Evolutionary conservation across 495 filamentous ascomycete genomes (phyloP).

Genomic region (Tuber umbilicatum): DNA sequence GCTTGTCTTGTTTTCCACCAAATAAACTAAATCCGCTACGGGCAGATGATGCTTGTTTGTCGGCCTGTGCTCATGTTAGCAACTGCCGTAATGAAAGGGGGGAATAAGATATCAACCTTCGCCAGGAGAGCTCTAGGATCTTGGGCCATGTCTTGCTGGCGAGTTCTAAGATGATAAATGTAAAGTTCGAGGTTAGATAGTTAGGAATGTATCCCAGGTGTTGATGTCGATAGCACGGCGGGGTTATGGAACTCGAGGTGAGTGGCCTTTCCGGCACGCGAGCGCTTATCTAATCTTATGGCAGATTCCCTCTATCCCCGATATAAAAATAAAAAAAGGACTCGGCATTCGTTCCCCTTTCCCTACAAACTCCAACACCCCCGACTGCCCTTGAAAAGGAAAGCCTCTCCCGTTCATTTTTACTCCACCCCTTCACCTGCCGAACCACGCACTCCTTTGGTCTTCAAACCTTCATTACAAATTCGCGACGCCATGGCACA

Average conservation of each 20-base stretch:
- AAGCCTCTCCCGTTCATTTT: neutral
- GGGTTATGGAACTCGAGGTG: neutral
- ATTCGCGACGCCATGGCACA: slow-evolving; percentile 12
- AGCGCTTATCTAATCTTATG: neutral
- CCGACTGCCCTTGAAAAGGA: neutral
- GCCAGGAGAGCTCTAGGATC: slow-evolving; percentile 31
- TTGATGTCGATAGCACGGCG: neutral
- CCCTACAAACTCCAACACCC: neutral
- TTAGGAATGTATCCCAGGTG: neutral
- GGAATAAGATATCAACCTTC: slow-evolving; percentile 11
- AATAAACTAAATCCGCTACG: slow-evolving; percentile 71
- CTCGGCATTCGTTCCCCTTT: neutral
- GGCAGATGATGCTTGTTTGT: slow-evolving; percentile 64
- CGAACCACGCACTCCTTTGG: neutral
- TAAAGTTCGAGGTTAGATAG: neutral
- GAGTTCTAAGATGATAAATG: neutral
- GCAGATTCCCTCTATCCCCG: neutral
- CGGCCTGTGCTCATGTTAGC: slow-evolving; percentile 54
- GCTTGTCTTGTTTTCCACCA: slow-evolving; percentile 72
- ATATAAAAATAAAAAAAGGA: neutral
- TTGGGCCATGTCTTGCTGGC: slow-evolving; percentile 21
- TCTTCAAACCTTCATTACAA: neutral
- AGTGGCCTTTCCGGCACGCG: neutral
- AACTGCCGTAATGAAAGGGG: neutral
- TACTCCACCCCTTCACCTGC: neutral